Percentiles rank a stretch among this genome's conserved stretches.
These are phyloP conservation scores for Phlegmacium glaucopus DNA, from an alignment of 768 basidiomycete species.

Conservation along the genomic window DNA sequence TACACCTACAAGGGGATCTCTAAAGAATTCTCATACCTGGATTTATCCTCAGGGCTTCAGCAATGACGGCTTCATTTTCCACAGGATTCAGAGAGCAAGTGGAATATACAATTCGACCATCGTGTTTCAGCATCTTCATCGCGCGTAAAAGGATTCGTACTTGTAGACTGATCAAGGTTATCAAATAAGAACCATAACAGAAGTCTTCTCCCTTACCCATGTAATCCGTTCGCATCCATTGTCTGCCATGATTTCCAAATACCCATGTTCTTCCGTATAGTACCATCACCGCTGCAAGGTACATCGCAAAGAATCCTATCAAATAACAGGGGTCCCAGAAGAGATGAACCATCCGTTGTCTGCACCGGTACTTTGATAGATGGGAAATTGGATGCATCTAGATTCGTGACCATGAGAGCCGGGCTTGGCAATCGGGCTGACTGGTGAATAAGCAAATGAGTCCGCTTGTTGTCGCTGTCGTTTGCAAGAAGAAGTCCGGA, in stretches of 20 bases:
- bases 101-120: conserved; percentile 95
- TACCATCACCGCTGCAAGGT: conserved; percentile 97
- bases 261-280: conserved; percentile 87
- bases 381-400: conserved; percentile 89
- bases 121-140: conserved; percentile 79
- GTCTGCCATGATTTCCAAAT: conserved; percentile 95
- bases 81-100: conserved; percentile 97
- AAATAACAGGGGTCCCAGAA: conserved; percentile 62
- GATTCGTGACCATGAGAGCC: conserved; percentile 91
- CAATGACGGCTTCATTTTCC: conserved; percentile 96
- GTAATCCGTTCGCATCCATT: conserved; percentile 87
- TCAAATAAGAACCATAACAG: not conserved
- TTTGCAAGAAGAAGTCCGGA: conserved; percentile 91
- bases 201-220: conserved; percentile 46
- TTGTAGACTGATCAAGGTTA: conserved; percentile 60
- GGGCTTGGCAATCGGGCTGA: conserved; percentile 92
- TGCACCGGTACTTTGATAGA: conserved; percentile 49
- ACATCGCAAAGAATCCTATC: conserved; percentile 96
- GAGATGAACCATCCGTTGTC: conserved; percentile 28
- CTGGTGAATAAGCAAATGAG: conserved; percentile 96
- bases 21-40: conserved; percentile 45
- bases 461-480: conserved; percentile 91
- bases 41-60: conserved; percentile 71
- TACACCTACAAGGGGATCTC: not conserved
- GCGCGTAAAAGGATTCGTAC: conserved; percentile 89